phyloP scores from a whole-genome alignment of 306 rosid species.

The Castanopsis chinensis region DNA sequence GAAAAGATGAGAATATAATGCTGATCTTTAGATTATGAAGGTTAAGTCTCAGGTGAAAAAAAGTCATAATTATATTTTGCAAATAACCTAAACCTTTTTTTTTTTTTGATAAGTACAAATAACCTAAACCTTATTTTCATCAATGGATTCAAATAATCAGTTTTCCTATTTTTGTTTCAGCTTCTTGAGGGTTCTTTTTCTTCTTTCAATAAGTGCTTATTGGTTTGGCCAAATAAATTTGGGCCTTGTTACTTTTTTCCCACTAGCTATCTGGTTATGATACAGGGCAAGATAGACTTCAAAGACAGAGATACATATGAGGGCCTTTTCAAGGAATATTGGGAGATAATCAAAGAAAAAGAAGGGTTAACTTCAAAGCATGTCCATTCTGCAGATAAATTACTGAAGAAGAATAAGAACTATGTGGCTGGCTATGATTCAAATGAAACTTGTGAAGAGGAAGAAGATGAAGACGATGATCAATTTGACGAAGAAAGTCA shows the following conservation, averaged over 20 bases:
- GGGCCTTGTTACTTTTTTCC: not conserved
- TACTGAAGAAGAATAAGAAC: constrained; percentile 38
- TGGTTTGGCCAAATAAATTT: not conserved
- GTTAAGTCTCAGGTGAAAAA: not conserved
- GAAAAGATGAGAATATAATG: not conserved
- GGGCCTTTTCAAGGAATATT: constrained; percentile 52
- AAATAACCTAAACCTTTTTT: not conserved
- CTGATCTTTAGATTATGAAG: not conserved
- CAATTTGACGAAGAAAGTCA: constrained; percentile 45
- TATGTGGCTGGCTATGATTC: constrained; percentile 25
- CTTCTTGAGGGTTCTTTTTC: not conserved
- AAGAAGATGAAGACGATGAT: constrained; percentile 20
- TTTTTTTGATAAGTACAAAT: no score
- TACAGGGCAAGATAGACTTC: constrained; percentile 57
- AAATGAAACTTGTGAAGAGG: constrained; percentile 28
- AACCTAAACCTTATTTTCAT: not conserved
- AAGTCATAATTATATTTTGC: not conserved
- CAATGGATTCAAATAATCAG: not conserved
- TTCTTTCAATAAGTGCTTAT: constrained; percentile 1
- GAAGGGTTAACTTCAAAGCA: constrained; percentile 47
- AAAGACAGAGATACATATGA: constrained; percentile 50
- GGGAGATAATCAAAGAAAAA: constrained; percentile 44
- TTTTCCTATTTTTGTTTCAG: not conserved
- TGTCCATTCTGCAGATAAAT: constrained; percentile 30
- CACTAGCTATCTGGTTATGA: constrained; percentile 21